Conservation (phyloP, 495 filamentous ascomycete genomes). For the Pseudomonodictys pantanalensis region DNA sequence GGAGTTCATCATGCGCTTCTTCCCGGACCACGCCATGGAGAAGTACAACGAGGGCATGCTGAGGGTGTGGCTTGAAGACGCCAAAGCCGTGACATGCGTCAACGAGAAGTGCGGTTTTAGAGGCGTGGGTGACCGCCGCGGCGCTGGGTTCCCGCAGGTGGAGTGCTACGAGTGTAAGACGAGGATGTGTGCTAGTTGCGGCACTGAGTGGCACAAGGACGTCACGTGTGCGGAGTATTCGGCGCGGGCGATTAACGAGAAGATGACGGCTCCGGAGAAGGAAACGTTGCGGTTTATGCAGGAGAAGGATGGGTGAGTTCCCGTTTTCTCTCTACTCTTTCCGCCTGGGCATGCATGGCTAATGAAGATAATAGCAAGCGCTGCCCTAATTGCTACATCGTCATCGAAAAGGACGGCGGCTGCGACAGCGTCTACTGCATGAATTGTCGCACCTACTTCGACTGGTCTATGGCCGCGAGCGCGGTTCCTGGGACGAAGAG, state of each 20-base stretch:
- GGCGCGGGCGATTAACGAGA: slow-evolving; percentile 1
- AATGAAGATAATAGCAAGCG: too few species aligned
- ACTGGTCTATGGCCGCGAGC: slow-evolving; percentile 18
- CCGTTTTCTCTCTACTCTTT: too few species aligned
- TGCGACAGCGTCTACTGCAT: slow-evolving; percentile 21
- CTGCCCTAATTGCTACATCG: slow-evolving; percentile 26
- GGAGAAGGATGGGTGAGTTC: slow-evolving; percentile 11
- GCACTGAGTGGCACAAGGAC: slow-evolving; percentile 4
- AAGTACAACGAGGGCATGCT: slow-evolving; percentile 16
- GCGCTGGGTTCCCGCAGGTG: neutral
- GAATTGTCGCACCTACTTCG: slow-evolving; percentile 20
- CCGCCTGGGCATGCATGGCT: too few species aligned
- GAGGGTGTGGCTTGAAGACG: neutral
- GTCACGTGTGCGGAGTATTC: slow-evolving; percentile 11
- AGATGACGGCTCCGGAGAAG: slow-evolving; percentile 17
- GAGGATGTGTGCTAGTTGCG: neutral
- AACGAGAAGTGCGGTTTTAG: neutral
- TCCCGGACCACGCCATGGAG: neutral
- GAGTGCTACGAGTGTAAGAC: neutral
- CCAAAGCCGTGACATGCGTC: neutral
- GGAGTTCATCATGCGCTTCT: neutral
- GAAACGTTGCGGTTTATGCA: slow-evolving; percentile 22
- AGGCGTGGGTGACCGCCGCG: slow-evolving; percentile 1
- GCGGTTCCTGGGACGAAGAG: slow-evolving; percentile 12
- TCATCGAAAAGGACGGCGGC: slow-evolving; percentile 26